Percentiles rank a stretch among this genome's conserved stretches.
These are phyloP conservation scores for Drosera spatulata DNA, from an alignment of 179 eudicot genomes.

Conservation along the genomic window DNA sequence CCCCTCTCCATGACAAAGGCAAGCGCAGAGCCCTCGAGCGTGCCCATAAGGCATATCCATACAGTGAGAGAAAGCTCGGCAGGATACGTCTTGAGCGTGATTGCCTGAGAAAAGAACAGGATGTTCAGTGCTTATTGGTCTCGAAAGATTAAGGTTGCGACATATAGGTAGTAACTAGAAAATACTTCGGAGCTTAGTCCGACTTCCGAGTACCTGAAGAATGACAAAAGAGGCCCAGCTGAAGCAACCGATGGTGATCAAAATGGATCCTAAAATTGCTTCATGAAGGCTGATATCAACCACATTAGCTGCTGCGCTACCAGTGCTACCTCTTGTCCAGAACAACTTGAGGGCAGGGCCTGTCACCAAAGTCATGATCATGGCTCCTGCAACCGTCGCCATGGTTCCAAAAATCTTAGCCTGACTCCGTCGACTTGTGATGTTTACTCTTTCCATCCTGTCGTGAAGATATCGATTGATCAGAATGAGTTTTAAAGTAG, in stretches of 20 bases:
- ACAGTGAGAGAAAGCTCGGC: slow-evolving; percentile 66
- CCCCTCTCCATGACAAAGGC: slow-evolving; percentile 54
- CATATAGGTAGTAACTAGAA: too few species aligned
- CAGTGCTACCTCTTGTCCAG: slow-evolving; percentile 17
- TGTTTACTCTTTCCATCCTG: slow-evolving; percentile 59
- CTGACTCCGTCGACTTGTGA: slow-evolving; percentile 45
- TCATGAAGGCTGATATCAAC: slow-evolving; percentile 32
- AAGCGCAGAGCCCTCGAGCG: slow-evolving; percentile 42
- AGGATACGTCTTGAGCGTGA: slow-evolving; percentile 61
- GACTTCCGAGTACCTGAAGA: slow-evolving; percentile 42
- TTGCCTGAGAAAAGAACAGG: slow-evolving; percentile 30
- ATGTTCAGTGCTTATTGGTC: not conserved
- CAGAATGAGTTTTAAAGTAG: not conserved
- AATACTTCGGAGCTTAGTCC: too few species aligned
- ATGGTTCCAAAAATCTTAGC: slow-evolving; percentile 73
- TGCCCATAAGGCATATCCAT: slow-evolving; percentile 55
- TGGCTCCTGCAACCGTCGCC: slow-evolving; percentile 74
- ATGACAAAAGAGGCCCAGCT: slow-evolving; percentile 69
- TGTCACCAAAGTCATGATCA: slow-evolving; percentile 63
- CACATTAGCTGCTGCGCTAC: slow-evolving; percentile 2
- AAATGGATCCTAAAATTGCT: slow-evolving; percentile 51
- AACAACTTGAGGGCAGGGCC: slow-evolving; percentile 34
- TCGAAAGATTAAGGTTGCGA: not conserved
- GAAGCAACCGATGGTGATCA: slow-evolving; percentile 59
- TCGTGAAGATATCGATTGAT: not conserved